Evolutionary conservation across 2,329 filamentous ascomycete genomes (phyloP).

Genomic region (Alternaria brassicae): DNA sequence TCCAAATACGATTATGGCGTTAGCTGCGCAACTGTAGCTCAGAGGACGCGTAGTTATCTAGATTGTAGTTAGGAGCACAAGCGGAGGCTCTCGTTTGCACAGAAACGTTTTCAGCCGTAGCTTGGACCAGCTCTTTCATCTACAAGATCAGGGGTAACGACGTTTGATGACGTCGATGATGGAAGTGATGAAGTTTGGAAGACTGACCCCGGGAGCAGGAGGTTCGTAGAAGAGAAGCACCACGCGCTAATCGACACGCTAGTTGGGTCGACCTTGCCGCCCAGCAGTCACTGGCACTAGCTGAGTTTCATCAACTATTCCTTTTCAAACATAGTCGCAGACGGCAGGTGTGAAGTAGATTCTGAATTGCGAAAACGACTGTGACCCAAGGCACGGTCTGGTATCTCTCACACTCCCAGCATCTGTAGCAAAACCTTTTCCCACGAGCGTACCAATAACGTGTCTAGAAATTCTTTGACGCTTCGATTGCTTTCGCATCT

Average conservation of each 20-base stretch:
- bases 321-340: background rate
- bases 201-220: background rate
- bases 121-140: background rate
- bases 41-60: background rate
- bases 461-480: conserved; percentile 20
- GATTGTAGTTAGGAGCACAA: background rate
- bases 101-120: background rate
- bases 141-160: background rate
- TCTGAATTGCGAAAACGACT: conserved; percentile 6
- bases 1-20: background rate
- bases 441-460: background rate
- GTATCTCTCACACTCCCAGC: conserved; percentile 9
- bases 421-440: background rate
- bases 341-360: background rate
- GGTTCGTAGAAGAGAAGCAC: background rate
- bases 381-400: conserved; percentile 16
- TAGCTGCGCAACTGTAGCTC: background rate
- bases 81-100: background rate
- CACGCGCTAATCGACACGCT: conserved; percentile 1
- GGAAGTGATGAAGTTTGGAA: background rate
- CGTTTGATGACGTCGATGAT: background rate
- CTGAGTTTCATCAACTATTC: background rate
- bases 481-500: conserved; percentile 21
- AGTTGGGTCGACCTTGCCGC: background rate
- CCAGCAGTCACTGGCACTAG: background rate